phyloP scores from a whole-genome alignment of 345 rosid species.

The Acer saccharum region DNA sequence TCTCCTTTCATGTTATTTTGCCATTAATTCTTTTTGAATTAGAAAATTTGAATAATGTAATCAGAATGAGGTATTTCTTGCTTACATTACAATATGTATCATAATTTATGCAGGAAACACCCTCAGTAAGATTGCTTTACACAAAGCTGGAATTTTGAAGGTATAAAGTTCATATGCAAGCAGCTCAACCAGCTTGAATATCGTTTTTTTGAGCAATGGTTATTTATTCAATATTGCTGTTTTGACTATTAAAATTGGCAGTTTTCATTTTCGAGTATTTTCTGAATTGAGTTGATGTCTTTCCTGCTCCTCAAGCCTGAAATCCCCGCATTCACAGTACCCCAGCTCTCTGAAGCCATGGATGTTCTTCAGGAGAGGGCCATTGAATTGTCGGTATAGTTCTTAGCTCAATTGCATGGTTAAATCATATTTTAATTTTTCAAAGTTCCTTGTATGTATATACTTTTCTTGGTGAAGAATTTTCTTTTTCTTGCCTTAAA shows the following conservation, averaged over 20 bases:
- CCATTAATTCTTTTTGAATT: neutral
- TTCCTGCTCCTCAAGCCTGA: conserved; percentile 71
- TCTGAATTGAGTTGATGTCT: conserved; percentile 61
- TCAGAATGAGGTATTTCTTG: neutral
- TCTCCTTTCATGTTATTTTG: neutral
- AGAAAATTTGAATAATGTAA: conserved; percentile 3
- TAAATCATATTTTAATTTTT: neutral
- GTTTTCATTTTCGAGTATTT: conserved; percentile 39
- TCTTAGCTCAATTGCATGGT: neutral
- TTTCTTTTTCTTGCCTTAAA: neutral
- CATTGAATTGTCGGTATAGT: conserved; percentile 43
- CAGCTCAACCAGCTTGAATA: conserved; percentile 21
- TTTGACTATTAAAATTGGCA: conserved; percentile 29
- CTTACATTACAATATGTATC: conserved; percentile 17
- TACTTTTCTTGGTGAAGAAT: neutral
- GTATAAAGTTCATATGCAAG: conserved; percentile 34
- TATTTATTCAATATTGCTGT: conserved; percentile 26
- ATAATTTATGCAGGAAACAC: conserved; percentile 61
- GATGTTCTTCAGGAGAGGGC: conserved; percentile 64
- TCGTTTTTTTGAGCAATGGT: conserved; percentile 16
- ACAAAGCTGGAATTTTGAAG: conserved; percentile 96
- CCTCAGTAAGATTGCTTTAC: conserved; percentile 68
- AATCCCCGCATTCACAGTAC: conserved; percentile 81
- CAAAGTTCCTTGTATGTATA: neutral
- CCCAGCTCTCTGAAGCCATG: conserved; percentile 87